These are phyloP conservation scores for Tubosaeta sp. DNA, from an alignment of 768 basidiomycete species.

Conservation along the genomic window DNA sequence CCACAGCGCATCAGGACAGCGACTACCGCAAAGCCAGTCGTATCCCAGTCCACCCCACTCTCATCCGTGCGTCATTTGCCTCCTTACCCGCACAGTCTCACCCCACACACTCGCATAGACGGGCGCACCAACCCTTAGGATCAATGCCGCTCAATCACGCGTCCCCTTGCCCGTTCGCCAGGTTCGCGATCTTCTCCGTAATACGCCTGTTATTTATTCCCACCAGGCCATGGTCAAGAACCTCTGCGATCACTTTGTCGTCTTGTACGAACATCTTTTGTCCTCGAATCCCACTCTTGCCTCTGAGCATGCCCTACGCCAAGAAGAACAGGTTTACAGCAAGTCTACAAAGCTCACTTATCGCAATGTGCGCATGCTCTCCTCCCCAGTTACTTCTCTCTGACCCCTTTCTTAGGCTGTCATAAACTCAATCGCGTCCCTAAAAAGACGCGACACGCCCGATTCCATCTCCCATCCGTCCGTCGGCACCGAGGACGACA, in stretches of 20 bases:
- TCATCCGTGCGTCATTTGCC: constrained; percentile 21
- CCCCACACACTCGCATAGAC: constrained; percentile 31
- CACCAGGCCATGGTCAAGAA: constrained; percentile 69
- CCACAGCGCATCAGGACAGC: constrained; percentile 60
- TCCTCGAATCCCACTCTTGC: constrained; percentile 57
- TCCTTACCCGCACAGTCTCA: background rate
- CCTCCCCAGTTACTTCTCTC: background rate
- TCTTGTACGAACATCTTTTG: constrained; percentile 59
- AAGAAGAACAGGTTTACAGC: constrained; percentile 77
- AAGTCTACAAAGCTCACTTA: constrained; percentile 77
- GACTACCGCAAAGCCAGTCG: constrained; percentile 36
- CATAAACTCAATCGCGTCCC: constrained; percentile 45
- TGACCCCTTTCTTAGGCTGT: constrained; percentile 39
- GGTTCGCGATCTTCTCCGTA: constrained; percentile 33
- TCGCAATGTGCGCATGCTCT: constrained; percentile 58
- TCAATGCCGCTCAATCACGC: constrained; percentile 64
- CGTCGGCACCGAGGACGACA: constrained; percentile 71
- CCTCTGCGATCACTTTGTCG: constrained; percentile 66
- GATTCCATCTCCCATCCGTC: constrained; percentile 59
- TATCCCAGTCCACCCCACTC: constrained; percentile 39
- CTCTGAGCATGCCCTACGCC: constrained; percentile 71
- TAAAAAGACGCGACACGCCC: constrained; percentile 55
- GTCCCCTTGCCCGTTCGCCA: constrained; percentile 74
- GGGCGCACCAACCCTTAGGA: constrained; percentile 61
- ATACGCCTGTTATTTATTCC: constrained; percentile 1